A percentile compares a stretch with the other conserved stretches of the same genome.
These are phyloP conservation scores for Echinosophora koreensis DNA, from an alignment of 306 rosid species.

Conservation along the genomic window DNA sequence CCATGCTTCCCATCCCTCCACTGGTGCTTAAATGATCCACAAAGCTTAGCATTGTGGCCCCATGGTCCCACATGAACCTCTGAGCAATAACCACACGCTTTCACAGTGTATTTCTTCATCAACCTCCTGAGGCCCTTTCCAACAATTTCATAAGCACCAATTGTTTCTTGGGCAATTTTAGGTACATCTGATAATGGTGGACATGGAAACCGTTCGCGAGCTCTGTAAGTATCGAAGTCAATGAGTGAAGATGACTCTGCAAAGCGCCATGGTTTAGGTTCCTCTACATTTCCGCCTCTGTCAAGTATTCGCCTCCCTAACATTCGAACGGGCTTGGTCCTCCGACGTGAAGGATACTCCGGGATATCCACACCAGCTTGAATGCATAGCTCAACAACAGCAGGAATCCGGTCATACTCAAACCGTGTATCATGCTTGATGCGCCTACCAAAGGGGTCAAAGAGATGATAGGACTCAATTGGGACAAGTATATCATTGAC, in stretches of 20 bases:
- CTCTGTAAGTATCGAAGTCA: conserved; percentile 82
- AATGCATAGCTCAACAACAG: conserved; percentile 93
- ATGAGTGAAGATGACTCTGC: conserved; percentile 60
- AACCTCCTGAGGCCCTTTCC: conserved; percentile 69
- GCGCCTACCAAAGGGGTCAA: conserved; percentile 91
- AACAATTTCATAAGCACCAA: conserved; percentile 72
- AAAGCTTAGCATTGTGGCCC: conserved; percentile 96
- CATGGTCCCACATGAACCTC: conserved; percentile 99
- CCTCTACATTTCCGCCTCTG: conserved; percentile 78
- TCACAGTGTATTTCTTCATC: conserved; percentile 90
- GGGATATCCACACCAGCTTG: conserved; percentile 97
- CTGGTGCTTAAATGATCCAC: conserved; percentile 96
- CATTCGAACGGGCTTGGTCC: conserved; percentile 81
- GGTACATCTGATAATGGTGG: conserved; percentile 66
- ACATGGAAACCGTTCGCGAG: conserved; percentile 64
- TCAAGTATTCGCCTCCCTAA: conserved; percentile 77
- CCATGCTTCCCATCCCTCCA: conserved; percentile 99
- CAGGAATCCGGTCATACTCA: conserved; percentile 92
- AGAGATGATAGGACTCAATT: conserved; percentile 87
- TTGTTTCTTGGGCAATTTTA: conserved; percentile 82
- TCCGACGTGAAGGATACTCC: conserved; percentile 93
- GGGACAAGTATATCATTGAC: conserved; percentile 85
- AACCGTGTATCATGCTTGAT: conserved; percentile 86
- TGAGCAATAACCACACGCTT: conserved; percentile 93
- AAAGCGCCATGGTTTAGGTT: conserved; percentile 67